These are phyloP conservation scores for Debaryomyces psychrophilus DNA, from an alignment of 1,139 yeast species.

Conservation along the genomic window DNA sequence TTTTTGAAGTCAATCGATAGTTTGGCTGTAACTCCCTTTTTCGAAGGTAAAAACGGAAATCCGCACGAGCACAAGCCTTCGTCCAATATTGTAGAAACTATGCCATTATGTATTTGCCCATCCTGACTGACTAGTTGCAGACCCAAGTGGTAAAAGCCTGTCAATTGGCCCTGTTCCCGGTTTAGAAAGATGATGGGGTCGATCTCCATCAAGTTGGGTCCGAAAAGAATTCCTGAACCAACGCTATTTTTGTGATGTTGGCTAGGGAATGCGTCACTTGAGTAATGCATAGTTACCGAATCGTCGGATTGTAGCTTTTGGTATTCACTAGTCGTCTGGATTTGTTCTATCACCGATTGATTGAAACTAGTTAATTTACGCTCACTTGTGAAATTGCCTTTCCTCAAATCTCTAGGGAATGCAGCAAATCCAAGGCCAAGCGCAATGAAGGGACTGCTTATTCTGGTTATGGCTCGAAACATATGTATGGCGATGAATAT, in stretches of 20 bases:
- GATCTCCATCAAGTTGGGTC: conserved; percentile 61
- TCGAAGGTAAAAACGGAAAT: conserved; percentile 78
- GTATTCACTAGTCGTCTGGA: conserved; percentile 38
- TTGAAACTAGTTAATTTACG: conserved; percentile 32
- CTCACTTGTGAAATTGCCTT: conserved; percentile 22
- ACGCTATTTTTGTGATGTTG: conserved; percentile 67
- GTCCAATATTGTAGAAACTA: conserved; percentile 79
- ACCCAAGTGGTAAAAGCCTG: conserved; percentile 74
- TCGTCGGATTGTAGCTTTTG: conserved; percentile 32
- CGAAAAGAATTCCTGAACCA: conserved; percentile 66
- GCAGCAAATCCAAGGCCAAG: conserved; percentile 52
- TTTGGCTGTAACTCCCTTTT: conserved; percentile 89
- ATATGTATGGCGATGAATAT: conserved; percentile 14
- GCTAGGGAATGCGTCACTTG: conserved; percentile 56
- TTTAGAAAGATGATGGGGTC: conserved; percentile 66
- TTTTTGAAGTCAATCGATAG: conserved; percentile 65
- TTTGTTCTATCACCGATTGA: conserved; percentile 32
- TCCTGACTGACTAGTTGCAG: conserved; percentile 63
- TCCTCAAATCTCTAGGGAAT: conserved; percentile 47
- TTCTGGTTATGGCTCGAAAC: conserved; percentile 30
- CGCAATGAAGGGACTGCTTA: conserved; percentile 39
- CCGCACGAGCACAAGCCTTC: conserved; percentile 89
- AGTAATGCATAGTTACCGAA: conserved; percentile 26
- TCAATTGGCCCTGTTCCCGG: conserved; percentile 48
- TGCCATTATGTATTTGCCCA: conserved; percentile 85